Base-by-base conservation (phyloP, 176 grass and related monocot species). In the Juncus effusus region DNA sequence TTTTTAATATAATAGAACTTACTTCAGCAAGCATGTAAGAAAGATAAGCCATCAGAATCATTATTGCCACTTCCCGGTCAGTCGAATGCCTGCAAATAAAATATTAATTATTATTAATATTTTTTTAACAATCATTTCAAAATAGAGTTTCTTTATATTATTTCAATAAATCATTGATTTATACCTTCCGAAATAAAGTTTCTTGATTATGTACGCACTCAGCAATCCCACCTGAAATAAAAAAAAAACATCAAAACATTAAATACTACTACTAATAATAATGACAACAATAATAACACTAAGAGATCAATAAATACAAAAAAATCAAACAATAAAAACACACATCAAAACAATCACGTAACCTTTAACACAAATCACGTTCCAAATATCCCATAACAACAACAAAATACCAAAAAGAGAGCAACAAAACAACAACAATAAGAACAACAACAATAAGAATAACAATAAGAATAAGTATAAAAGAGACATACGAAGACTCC, bases 1-100 rank as follows among this genome's bases (percentile, higher is more conserved):
- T 28, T 28, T 28, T 28, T 28, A 28, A 28, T 28, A 28, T 28
- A 28, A 28, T n/a, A 76, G 40, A 79, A 15, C 76, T 36, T 35
- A 94, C 95, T 78, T 99, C 95, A 63, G 95, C 86, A 28, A 99
- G 78, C 95, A 99, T 99, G 65, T 99, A 99, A 54, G 95, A 90
- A 36, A 99, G 95, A 49, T 99, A 99, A 49, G 95, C 95, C 95
- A 99, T 99, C 13, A 99, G 86, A 72, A 99, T 94, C 95, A 90
- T 93, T 51, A 99, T 83, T 0, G 89, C 86, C 77, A 99, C 95
- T 61, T 99, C 95, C 40, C 95, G 95, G 59, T 99, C 95, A 38
- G 95, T 99, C 65, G 95, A 99, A 82, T 99, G 95, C 61, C 95
- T 99, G 81, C 38, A 85, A 72, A 54, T 66, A 39, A 56, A 28